Evolutionary conservation across 768 basidiomycete genomes (phyloP).

Genomic region (Boletus sensibilis): DNA sequence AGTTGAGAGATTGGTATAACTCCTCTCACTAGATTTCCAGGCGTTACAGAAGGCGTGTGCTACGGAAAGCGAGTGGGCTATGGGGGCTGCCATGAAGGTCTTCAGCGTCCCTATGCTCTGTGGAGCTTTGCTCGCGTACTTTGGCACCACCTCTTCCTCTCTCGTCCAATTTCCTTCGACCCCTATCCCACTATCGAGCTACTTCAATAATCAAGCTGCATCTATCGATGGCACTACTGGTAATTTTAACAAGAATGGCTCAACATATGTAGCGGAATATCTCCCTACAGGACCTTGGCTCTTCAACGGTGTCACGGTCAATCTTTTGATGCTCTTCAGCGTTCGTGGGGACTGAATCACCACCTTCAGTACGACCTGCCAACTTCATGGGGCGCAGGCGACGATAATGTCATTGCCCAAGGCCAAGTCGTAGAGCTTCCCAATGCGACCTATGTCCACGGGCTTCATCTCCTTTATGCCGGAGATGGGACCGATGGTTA

Average conservation of each 20-base stretch:
- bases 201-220: conserved; percentile 46
- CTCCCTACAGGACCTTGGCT: conserved; percentile 40
- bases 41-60: conserved; percentile 14
- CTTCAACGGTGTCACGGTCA: conserved; percentile 41
- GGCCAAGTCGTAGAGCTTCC: conserved; percentile 40
- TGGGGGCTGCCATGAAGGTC: conserved; percentile 10
- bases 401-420: conserved; percentile 47
- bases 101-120: conserved; percentile 26
- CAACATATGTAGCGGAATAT: conserved; percentile 41
- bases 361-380: conserved; percentile 44
- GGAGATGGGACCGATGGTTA: conserved; percentile 39
- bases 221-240: conserved; percentile 38
- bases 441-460: conserved; percentile 39
- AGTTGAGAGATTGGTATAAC: background rate
- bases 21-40: background rate
- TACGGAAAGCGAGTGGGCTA: conserved; percentile 5
- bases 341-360: background rate
- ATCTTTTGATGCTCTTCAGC: background rate
- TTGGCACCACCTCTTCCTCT: conserved; percentile 10
- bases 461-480: conserved; percentile 49
- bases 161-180: conserved; percentile 34
- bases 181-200: conserved; percentile 27
- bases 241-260: conserved; percentile 40
- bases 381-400: conserved; percentile 36
- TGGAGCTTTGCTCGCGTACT: conserved; percentile 19